Evolutionary conservation across 768 basidiomycete genomes (phyloP), one percentile per base, ranked within the genome.

Genomic region (Hemileccinum impolitum): DNA sequence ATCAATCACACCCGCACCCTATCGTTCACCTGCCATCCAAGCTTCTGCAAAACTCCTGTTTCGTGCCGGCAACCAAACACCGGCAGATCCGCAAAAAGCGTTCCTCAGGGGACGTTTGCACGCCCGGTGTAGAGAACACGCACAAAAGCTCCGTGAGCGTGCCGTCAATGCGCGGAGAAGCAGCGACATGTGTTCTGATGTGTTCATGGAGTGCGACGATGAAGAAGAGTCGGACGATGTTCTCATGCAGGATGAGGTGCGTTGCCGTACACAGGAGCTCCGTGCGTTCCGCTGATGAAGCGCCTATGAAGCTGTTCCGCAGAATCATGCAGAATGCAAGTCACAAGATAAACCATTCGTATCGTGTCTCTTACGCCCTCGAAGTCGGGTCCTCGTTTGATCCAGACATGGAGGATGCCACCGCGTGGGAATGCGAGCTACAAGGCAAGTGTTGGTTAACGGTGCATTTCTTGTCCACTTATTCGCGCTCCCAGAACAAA

Each of bases 321-420:
- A 75, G 87, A 42, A 84, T 89, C 25, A 72, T 89, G 65, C 70
- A 72, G 7, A 80, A 77, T 58, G 68, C 78, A 12, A 74, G 72
- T 28, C 70, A 74, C 11, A 81, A 76, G 56, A 62, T 69, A 15
- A 69, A 62, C 3, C 78, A 87, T 58, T 64, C 73, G 2, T 87
- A 83, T 55, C 75, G 78, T 9, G 61, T 85, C 3, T 87, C 85
- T 2, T 89, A 84, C 51, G 75, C 78, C 23, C 61, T 70, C 15
- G 85, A 87, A 49, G 85, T 89, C 3, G 87, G 87, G 6, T 86
- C 85, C 14, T 88, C 87, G 1, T 79, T 87, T 50, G 87, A 89
- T 60, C 87, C 87, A 5, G 80, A 81, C 61, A 67, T 87, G 59
- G 84, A 89, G 30, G 84, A 87, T 48, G 63, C 78, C 4, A 67